A percentile compares a stretch with the other conserved stretches of the same genome.
These are phyloP conservation scores for Boletales sp. DNA, from an alignment of 768 basidiomycete genomes.

Conservation along the genomic window DNA sequence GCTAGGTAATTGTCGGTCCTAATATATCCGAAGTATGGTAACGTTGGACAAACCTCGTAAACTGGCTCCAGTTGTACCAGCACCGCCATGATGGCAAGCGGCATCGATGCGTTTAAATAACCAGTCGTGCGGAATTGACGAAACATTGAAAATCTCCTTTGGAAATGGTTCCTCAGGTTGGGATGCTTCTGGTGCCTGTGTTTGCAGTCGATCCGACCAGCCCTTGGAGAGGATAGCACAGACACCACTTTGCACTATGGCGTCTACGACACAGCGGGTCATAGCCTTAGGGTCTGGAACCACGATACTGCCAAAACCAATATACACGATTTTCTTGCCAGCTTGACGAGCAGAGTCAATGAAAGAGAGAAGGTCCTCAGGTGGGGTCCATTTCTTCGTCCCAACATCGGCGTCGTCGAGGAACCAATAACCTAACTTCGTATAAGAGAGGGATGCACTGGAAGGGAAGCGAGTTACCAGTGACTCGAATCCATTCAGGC, in stretches of 20 bases:
- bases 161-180: slow-evolving; percentile 72
- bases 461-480: slow-evolving; percentile 46
- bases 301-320: slow-evolving; percentile 97
- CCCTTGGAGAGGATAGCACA: slow-evolving; percentile 94
- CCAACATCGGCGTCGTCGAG: slow-evolving; percentile 89
- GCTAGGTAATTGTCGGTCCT: slow-evolving; percentile 40
- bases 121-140: slow-evolving; percentile 94
- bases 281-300: slow-evolving; percentile 92
- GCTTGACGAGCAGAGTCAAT: slow-evolving; percentile 71
- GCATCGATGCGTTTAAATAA: slow-evolving; percentile 90
- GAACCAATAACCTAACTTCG: slow-evolving; percentile 86
- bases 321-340: slow-evolving; percentile 91
- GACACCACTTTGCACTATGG: slow-evolving; percentile 82
- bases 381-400: slow-evolving; percentile 85
- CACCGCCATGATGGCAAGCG: slow-evolving; percentile 98
- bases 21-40: not conserved
- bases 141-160: slow-evolving; percentile 76
- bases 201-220: slow-evolving; percentile 88
- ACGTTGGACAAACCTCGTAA: slow-evolving; percentile 63
- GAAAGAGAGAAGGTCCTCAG: slow-evolving; percentile 73
- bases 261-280: slow-evolving; percentile 88
- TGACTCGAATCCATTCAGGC: slow-evolving; percentile 98
- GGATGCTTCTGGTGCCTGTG: slow-evolving; percentile 54
- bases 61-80: slow-evolving; percentile 94
- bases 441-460: slow-evolving; percentile 5